phyloP scores from a whole-genome alignment of 306 rosid species.

The Potentilla sterilis region DNA sequence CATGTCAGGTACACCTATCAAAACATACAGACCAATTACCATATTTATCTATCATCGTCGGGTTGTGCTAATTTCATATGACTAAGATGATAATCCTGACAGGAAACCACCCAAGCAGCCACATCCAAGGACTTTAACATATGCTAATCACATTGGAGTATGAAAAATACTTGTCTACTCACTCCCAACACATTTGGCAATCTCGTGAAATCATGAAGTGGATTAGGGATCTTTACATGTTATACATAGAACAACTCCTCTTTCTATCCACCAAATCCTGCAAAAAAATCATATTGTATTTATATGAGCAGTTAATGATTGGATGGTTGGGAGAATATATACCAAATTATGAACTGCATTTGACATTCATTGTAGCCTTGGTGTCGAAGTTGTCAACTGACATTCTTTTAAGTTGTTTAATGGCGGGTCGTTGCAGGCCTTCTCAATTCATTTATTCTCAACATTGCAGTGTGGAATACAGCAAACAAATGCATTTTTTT shows the following conservation, averaged over 20 bases:
- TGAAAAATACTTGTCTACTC: neutral
- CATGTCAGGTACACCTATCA: too few relatives aligned
- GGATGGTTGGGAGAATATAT: slow-evolving; percentile 1
- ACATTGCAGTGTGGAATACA: neutral
- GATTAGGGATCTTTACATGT: neutral
- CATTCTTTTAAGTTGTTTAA: neutral
- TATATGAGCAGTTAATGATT: neutral
- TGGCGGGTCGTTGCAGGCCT: neutral
- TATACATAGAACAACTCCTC: neutral
- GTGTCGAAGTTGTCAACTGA: neutral
- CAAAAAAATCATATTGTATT: too few relatives aligned
- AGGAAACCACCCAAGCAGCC: neutral
- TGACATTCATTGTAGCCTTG: neutral
- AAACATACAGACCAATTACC: too few relatives aligned
- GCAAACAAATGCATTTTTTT: too few relatives aligned
- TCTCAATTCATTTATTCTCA: neutral
- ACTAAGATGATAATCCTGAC: too few relatives aligned
- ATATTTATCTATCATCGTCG: too few relatives aligned
- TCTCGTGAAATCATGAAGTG: neutral
- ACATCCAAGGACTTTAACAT: neutral
- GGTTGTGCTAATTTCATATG: too few relatives aligned
- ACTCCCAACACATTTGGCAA: neutral
- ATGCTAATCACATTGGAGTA: neutral
- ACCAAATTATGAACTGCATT: neutral
- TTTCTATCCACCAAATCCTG: neutral